Evolutionary conservation across 176 grass and related monocot genomes (phyloP).

Genomic region (Melocanna baccifera): DNA sequence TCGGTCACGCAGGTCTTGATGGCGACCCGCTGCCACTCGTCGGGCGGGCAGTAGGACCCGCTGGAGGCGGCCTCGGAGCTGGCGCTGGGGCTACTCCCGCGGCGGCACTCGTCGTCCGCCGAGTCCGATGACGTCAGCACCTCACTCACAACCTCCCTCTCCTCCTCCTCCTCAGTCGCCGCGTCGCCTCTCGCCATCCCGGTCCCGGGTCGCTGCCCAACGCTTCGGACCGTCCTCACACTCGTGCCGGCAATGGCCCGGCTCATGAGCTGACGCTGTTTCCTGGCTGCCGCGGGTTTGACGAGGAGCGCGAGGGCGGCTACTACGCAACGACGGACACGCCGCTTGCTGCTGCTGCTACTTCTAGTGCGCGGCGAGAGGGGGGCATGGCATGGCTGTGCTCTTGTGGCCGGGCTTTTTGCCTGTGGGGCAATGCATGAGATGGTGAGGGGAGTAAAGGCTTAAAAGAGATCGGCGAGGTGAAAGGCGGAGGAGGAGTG

Average conservation of each 20-base stretch:
- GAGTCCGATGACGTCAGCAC: constrained; percentile 40
- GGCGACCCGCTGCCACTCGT: constrained; percentile 30
- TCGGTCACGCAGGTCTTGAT: constrained; percentile 41
- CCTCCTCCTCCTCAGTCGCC: background rate
- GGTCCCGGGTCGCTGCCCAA: background rate
- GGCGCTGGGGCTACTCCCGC: constrained; percentile 52
- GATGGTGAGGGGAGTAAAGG: constrained; percentile 27
- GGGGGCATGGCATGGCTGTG: background rate
- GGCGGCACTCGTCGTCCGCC: constrained; percentile 37
- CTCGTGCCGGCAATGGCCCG: background rate
- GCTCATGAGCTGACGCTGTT: background rate
- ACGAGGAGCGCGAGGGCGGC: background rate
- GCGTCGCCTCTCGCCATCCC: constrained; percentile 17
- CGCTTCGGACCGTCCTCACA: background rate
- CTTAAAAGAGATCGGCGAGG: constrained; percentile 38
- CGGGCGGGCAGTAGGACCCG: constrained; percentile 34
- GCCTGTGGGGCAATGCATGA: constrained; percentile 3
- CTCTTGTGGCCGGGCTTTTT: background rate
- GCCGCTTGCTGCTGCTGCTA: background rate
- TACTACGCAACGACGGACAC: background rate
- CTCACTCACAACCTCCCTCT: constrained; percentile 33
- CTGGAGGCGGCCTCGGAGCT: constrained; percentile 38
- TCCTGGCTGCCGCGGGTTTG: background rate
- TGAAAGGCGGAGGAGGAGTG: constrained; percentile 28
- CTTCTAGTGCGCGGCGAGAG: background rate